These are phyloP conservation scores for Lupinus albus DNA, from an alignment of 306 rosid genomes.

Conservation along the genomic window DNA sequence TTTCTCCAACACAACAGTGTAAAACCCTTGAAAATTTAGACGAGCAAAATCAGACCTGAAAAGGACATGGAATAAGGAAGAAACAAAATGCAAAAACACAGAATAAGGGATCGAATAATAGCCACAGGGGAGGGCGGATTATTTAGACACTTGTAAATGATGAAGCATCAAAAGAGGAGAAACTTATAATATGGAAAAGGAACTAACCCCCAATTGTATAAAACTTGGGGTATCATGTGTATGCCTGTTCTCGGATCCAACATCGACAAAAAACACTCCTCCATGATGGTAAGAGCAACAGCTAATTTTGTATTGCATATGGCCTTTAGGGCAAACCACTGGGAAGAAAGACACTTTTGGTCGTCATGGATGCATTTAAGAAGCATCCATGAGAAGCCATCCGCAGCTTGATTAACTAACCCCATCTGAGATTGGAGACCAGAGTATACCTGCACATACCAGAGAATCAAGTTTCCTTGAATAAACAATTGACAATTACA, in stretches of 20 bases:
- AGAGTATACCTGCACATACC: constrained; percentile 64
- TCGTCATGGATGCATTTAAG: constrained; percentile 88
- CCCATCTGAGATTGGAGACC: constrained; percentile 87
- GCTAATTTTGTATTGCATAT: constrained; percentile 90
- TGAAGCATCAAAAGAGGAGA: neutral
- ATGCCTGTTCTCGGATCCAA: constrained; percentile 96
- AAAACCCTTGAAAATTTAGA: constrained; percentile 89
- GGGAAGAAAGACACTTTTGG: constrained; percentile 85
- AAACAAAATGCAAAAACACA: neutral
- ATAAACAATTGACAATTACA: constrained; percentile 15
- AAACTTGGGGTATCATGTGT: constrained; percentile 91
- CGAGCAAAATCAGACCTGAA: constrained; percentile 95
- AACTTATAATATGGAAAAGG: constrained; percentile 33
- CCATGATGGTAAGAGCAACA: constrained; percentile 95
- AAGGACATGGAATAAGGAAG: constrained; percentile 23
- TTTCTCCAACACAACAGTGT: constrained; percentile 84
- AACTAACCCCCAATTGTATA: constrained; percentile 93
- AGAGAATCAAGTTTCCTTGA: constrained; percentile 34
- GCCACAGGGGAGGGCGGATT: too few species aligned
- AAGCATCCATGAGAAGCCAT: constrained; percentile 78
- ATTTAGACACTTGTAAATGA: constrained; percentile 13
- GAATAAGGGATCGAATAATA: constrained; percentile 15
- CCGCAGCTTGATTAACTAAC: constrained; percentile 57
- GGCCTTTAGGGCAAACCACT: constrained; percentile 88
- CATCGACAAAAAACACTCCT: constrained; percentile 95